Percentiles rank a stretch among this genome's conserved stretches.
These are phyloP conservation scores for Candida golubevii DNA, from an alignment of 805 yeast species.

Conservation along the genomic window DNA sequence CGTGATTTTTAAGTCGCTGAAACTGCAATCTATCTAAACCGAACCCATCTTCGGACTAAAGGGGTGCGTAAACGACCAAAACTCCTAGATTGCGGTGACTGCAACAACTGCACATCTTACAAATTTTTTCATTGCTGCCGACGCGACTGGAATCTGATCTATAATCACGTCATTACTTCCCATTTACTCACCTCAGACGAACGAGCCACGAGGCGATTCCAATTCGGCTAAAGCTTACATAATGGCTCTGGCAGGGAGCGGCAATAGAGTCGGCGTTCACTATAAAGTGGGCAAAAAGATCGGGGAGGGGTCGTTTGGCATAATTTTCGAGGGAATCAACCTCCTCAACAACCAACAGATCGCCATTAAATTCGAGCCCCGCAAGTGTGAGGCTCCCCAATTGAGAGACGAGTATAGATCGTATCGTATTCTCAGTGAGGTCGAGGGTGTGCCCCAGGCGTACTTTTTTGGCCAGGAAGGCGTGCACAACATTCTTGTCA, in stretches of 20 bases:
- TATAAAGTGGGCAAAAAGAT: constrained; percentile 95
- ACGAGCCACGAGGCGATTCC: no score
- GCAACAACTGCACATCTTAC: no score
- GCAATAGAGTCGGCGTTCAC: constrained; percentile 86
- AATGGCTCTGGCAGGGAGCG: constrained; percentile 40
- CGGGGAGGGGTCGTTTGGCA: constrained; percentile 98
- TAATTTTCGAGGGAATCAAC: constrained; percentile 92
- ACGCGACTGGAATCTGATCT: no score
- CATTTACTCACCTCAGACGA: no score
- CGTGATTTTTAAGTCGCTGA: no score
- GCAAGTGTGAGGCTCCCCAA: constrained; percentile 97
- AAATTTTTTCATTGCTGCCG: no score
- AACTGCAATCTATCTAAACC: no score
- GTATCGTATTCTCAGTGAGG: constrained; percentile 81
- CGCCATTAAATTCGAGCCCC: constrained; percentile 95
- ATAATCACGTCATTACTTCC: no score
- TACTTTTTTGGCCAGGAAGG: constrained; percentile 99
- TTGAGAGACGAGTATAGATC: constrained; percentile 93
- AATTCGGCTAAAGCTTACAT: not conserved
- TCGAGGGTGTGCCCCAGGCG: constrained; percentile 89
- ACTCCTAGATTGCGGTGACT: no score
- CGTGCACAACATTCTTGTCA: constrained; percentile 88
- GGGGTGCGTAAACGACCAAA: no score
- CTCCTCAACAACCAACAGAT: constrained; percentile 88
- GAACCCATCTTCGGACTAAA: no score